Conservation (phyloP, 2,329 filamentous ascomycete species). For the Cladosporium sp. region DNA sequence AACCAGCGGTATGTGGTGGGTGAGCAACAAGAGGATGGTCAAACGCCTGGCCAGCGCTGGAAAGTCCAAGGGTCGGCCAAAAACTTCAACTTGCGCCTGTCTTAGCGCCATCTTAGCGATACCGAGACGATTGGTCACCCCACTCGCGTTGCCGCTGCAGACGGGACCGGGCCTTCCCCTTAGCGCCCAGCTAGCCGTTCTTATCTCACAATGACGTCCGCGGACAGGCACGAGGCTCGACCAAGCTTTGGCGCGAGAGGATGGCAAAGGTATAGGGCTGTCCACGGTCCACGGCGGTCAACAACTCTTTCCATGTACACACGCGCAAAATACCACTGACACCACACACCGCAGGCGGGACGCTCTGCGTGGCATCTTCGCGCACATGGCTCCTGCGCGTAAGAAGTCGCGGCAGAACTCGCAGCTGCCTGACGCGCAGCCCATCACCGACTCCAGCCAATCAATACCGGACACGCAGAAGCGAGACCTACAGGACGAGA, state of each 20-base stretch:
- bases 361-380: constrained; percentile 8
- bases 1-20: background rate
- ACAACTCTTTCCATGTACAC: background rate
- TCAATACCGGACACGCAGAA: constrained; percentile 17
- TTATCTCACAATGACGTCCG: background rate
- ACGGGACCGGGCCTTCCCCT: background rate
- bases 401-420: constrained; percentile 20
- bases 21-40: background rate
- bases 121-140: background rate
- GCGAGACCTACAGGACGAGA: constrained; percentile 1
- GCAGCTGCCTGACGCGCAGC: constrained; percentile 2
- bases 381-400: constrained; percentile 16
- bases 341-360: constrained; percentile 4
- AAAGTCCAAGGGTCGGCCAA: constrained; percentile 5
- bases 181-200: background rate
- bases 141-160: background rate
- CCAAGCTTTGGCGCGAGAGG: constrained; percentile 11
- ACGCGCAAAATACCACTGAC: background rate
- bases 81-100: constrained; percentile 7
- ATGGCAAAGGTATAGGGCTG: constrained; percentile 1
- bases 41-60: constrained; percentile 2
- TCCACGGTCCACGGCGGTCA: background rate
- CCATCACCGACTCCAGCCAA: constrained; percentile 1
- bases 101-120: background rate
- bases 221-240: background rate